Percentiles rank a stretch among this genome's conserved stretches.
These are phyloP conservation scores for Penicillium canariense DNA, from an alignment of 495 filamentous ascomycete genomes.

Conservation along the genomic window DNA sequence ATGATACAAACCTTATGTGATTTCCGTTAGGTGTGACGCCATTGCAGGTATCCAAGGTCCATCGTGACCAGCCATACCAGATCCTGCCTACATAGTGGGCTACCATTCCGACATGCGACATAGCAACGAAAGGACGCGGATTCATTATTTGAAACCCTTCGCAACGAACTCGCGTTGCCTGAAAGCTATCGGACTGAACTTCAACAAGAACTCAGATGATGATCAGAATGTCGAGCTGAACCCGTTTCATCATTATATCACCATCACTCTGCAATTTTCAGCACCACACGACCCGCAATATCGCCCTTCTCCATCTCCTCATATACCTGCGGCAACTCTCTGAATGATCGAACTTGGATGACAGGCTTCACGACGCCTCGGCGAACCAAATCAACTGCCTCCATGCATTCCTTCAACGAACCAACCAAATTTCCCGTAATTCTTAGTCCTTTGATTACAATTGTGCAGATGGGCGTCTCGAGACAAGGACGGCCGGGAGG, in stretches of 20 bases:
- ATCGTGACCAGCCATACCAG: no score
- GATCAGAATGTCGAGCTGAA: no score
- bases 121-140: no score
- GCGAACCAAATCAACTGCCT: conserved; percentile 47
- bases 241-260: no score
- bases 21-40: no score
- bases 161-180: no score
- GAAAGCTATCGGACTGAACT: no score
- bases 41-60: no score
- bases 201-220: no score
- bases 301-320: conserved; percentile 48
- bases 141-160: no score
- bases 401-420: conserved; percentile 51
- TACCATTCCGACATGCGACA: no score
- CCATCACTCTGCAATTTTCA: conserved; percentile 32
- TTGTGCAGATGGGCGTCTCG: conserved; percentile 44
- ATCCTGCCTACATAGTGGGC: no score
- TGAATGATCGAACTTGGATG: conserved; percentile 44
- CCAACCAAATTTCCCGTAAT: conserved; percentile 49
- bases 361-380: conserved; percentile 47
- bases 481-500: conserved; percentile 42
- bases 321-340: conserved; percentile 43
- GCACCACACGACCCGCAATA: conserved; percentile 40
- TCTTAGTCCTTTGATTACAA: conserved; percentile 49
- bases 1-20: conserved; percentile 31